Evolutionary conservation across 768 basidiomycete genomes (phyloP), one percentile per base, ranked within the genome.

Genomic region (Cystofilobasidium capitatum): DNA sequence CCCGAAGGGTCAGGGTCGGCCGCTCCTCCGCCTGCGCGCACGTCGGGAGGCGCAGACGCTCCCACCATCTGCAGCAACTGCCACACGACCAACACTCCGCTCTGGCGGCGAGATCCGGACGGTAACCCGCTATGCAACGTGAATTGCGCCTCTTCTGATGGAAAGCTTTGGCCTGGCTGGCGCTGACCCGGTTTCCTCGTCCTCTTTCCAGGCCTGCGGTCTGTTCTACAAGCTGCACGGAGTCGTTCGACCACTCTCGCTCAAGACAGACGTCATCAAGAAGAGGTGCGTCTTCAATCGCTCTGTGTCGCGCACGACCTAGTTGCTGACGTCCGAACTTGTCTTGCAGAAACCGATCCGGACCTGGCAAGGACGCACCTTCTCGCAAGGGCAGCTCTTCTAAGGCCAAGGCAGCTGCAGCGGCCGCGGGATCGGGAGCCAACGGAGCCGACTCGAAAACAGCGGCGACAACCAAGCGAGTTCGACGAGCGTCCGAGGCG

Each of bases 221-320:
- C 78, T 96, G 71, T 96, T 93, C 81, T 92, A 84, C 79, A 97
- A 97, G 85, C 80, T 98, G 44, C 94, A 98, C 74, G 91, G 91
- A 57, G 92, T 97, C 59, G 89, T 92, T 8, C 84, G 94, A 63
- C 94, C 94, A 10, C 80, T 94, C 71, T 93, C 91, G 44, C 82
- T 98, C 70, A 96, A 96, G 82, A 97, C 93, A 49, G 91, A 97
- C 76, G 88, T 93, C 55, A 96, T 94, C 79, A 96, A 97, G 85
- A 97, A 96, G 81, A 31, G 58, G 49, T 51, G 49, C 49, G 49
- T 26, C 24, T 16, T 47, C 9, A 24, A 10, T 16, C 17, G 4
- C 49, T 12, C 24, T 20, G n/a, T 51, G 4, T 5, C 9, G 14
- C 8, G 9, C 49, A 26, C 6, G 24, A 26, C n/a, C 16, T 10